Percentiles rank a stretch among this genome's conserved stretches.
Conservation (phyloP, 78 protist genomes). For the Protostelium mycophagum region DNA sequence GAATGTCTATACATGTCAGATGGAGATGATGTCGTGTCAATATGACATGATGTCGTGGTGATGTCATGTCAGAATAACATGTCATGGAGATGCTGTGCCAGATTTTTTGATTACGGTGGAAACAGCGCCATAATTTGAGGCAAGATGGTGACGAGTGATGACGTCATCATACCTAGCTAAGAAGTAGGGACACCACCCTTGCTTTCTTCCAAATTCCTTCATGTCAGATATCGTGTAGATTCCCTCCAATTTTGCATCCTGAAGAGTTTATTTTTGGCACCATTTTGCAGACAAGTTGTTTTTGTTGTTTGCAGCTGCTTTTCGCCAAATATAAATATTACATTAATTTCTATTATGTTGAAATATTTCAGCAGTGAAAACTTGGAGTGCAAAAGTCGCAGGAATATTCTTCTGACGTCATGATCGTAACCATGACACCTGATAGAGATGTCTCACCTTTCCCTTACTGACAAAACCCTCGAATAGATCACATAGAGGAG, state of each 20-base stretch:
- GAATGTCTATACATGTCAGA: too few relatives aligned
- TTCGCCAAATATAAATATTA: too few relatives aligned
- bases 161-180: too few relatives aligned
- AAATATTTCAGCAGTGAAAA: too few relatives aligned
- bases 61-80: background rate
- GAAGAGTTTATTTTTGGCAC: too few relatives aligned
- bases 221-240: conserved; percentile 86
- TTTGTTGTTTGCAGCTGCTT: too few relatives aligned
- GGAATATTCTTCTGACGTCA: too few relatives aligned
- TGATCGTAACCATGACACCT: too few relatives aligned
- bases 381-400: too few relatives aligned
- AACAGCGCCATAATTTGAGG: conserved; percentile 8
- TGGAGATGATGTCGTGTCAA: background rate
- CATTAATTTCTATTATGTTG: too few relatives aligned
- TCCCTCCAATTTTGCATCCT: conserved; percentile 62
- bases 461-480: conserved; percentile 16
- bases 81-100: background rate
- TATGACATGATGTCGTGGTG: background rate
- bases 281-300: too few relatives aligned
- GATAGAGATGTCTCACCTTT: background rate
- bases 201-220: conserved; percentile 53
- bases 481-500: conserved; percentile 49
- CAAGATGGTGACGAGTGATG: too few relatives aligned
- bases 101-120: background rate
- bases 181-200: conserved; percentile 90